A percentile compares a stretch with the other conserved stretches of the same genome.
Evolutionary conservation across 169 alveolate genomes (phyloP).

Genomic region (Plasmodium inui): DNA sequence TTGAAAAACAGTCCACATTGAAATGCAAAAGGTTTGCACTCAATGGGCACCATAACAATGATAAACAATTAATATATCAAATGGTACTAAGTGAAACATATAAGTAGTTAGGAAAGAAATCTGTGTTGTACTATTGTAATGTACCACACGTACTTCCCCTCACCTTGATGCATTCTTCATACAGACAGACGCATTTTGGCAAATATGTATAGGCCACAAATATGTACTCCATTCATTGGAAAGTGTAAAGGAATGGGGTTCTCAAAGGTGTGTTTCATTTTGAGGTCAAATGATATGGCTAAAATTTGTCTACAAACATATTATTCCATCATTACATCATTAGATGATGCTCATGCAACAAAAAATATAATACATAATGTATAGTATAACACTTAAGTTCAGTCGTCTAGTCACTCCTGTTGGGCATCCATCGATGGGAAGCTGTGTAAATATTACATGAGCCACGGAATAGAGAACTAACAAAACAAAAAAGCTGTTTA

Average conservation of each 20-base stretch:
- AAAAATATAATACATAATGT: not conserved
- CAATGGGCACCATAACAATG: not conserved
- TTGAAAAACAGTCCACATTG: not conserved
- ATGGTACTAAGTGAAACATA: not conserved
- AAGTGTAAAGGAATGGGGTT: not conserved
- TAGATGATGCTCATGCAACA: not conserved
- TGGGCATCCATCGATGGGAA: not conserved
- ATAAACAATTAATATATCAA: not conserved
- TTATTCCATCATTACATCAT: not conserved
- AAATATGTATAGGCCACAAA: not conserved
- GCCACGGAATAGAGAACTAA: not conserved
- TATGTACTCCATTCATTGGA: not conserved
- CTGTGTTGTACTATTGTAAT: not conserved
- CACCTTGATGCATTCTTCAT: not conserved
- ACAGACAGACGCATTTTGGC: not conserved
- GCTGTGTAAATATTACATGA: not conserved
- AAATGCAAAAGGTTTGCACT: not conserved
- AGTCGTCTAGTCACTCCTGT: not conserved
- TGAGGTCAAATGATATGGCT: not conserved
- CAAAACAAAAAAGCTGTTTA: not conserved
- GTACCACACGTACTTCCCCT: not conserved
- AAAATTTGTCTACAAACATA: not conserved
- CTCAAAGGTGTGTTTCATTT: not conserved
- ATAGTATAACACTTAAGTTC: not conserved
- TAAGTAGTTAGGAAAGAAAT: not conserved